Evolutionary conservation across 768 basidiomycete species (phyloP), one percentile per base, ranked within the genome.

Genomic region (Rubroboletus satanas): DNA sequence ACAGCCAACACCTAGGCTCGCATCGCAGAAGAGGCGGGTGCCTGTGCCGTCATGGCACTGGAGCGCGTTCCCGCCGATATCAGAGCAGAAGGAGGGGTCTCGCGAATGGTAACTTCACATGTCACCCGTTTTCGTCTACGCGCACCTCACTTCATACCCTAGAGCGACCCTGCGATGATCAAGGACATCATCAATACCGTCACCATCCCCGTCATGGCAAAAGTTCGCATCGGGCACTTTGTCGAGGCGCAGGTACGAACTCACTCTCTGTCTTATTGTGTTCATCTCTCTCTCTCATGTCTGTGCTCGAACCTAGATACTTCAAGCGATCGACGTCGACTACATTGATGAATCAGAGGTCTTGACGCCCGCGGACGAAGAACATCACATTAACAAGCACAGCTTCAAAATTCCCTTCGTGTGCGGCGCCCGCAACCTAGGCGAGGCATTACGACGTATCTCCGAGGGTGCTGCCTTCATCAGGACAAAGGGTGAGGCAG

Each of bases 391-490:
- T 75, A 93, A 93, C 77, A 99, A 99, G 73, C 93, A 97, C 75
- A 79, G 80, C 39, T 98, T 88, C 82, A 97, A 97, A 70, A 81
- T 93, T 14, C 94, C 94, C 11, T 96, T 98, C 65, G 97, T 99
- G 3, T 98, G 95, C 62, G 97, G 97, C 54, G 91, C 93, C 54
- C 87, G 91, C 51, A 87, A 96, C 71, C 83, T 99, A 31, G 97
- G 97, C 51, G 95, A 98, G 73, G 97, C 97, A 4, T 80, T 99
- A 6, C 87, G 97, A 38, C 85, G 97, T 58, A 97, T 99, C 64
- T 91, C 90, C 23, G 97, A 99, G 71, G 97, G 97, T 44, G 96
- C 96, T 2, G 93, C 97, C 0, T 94, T 98, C 81, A 94, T 99
- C 74, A 93, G 97, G 62, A 98, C 96, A 55, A 99, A 98, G 75